These are phyloP conservation scores for Venturia carpophila DNA, from an alignment of 2,329 filamentous ascomycete genomes.

Conservation along the genomic window DNA sequence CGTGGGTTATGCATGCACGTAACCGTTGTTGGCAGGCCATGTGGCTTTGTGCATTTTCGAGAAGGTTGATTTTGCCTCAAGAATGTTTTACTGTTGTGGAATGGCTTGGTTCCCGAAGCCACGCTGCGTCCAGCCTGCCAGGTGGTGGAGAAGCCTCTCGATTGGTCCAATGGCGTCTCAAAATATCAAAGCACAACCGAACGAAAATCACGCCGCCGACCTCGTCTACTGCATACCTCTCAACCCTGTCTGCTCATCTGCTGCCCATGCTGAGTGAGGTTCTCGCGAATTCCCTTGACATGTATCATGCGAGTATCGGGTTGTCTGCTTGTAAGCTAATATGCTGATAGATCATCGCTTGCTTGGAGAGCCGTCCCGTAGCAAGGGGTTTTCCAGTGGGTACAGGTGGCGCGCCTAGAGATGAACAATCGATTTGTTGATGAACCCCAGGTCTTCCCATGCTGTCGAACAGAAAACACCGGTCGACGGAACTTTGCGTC, in stretches of 20 bases:
- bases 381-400: not conserved
- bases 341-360: constrained; percentile 1
- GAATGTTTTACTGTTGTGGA: not conserved
- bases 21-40: not conserved
- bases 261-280: not conserved
- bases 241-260: not conserved
- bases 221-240: not conserved
- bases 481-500: too few species aligned
- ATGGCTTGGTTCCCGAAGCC: not conserved
- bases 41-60: not conserved
- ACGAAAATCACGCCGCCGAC: not conserved
- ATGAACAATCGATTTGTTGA: too few species aligned
- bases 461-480: too few species aligned
- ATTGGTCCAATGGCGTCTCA: not conserved
- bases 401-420: too few species aligned
- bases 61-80: not conserved
- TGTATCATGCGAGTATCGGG: not conserved
- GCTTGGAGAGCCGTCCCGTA: not conserved
- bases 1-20: constrained; percentile 4
- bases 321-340: not conserved
- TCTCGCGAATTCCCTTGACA: not conserved
- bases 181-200: not conserved
- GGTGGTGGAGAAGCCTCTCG: not conserved
- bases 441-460: too few species aligned
- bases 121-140: too few species aligned